Evolutionary conservation across 371 early-diverging fungal species (phyloP).

Genomic region (Mucor circinelloides): DNA sequence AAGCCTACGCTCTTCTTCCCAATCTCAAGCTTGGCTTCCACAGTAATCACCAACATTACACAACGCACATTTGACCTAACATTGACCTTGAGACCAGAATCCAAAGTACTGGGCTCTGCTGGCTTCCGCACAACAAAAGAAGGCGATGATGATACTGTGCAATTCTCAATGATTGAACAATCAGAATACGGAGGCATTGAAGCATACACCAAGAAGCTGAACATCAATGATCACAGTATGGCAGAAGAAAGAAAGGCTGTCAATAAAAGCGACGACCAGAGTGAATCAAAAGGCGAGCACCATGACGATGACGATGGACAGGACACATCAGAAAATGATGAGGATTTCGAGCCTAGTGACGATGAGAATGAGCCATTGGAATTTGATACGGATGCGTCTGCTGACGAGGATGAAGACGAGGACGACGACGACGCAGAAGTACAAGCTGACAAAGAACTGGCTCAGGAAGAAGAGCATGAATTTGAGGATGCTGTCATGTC

Average conservation of each 20-base stretch:
- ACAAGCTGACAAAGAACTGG: not conserved
- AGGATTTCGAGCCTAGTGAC: slow-evolving; percentile 45
- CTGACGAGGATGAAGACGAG: slow-evolving; percentile 16
- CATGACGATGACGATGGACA: not conserved
- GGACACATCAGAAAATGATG: slow-evolving; percentile 30
- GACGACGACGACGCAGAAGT: slow-evolving; percentile 8
- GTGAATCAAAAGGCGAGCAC: slow-evolving; percentile 7
- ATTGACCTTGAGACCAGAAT: slow-evolving; percentile 18
- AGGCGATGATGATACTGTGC: slow-evolving; percentile 30
- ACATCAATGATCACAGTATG: slow-evolving; percentile 49
- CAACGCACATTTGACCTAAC: slow-evolving; percentile 61
- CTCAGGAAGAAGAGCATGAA: not conserved
- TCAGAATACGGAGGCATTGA: slow-evolving; percentile 53
- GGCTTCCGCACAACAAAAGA: slow-evolving; percentile 15
- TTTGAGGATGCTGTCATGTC: slow-evolving; percentile 2
- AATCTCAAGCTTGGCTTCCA: slow-evolving; percentile 29
- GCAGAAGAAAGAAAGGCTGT: slow-evolving; percentile 40
- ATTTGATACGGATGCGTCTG: slow-evolving; percentile 44
- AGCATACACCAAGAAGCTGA: slow-evolving; percentile 42
- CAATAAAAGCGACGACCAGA: slow-evolving; percentile 4
- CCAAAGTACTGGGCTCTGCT: slow-evolving; percentile 22
- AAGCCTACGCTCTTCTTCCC: slow-evolving; percentile 60
- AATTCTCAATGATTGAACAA: slow-evolving; percentile 63
- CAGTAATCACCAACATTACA: slow-evolving; percentile 46
- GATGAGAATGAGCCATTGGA: slow-evolving; percentile 46